A percentile compares a stretch with the other conserved stretches of the same genome.
phyloP scores from a whole-genome alignment of 352 stramenopile genomes.

The Phytophthora fragariaefolia region DNA sequence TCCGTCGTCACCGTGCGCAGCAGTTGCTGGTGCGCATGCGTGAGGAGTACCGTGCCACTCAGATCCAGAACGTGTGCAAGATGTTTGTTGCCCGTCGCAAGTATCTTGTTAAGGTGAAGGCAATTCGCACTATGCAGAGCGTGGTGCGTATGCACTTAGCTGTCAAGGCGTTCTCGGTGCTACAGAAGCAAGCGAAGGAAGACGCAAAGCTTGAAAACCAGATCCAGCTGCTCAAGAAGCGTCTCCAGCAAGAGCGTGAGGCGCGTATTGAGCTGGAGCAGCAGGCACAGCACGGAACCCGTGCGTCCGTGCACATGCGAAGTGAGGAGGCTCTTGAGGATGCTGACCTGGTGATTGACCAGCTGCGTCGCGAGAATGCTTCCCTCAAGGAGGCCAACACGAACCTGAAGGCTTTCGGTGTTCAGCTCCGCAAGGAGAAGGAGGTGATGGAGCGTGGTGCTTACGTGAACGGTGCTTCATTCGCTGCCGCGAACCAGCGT shows the following conservation, averaged over 20 bases:
- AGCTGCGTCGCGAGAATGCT: conserved; percentile 82
- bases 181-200: conserved; percentile 91
- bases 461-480: conserved; percentile 89
- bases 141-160: conserved; percentile 86
- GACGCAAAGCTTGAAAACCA: conserved; percentile 97
- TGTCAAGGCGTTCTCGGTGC: conserved; percentile 70
- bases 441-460: conserved; percentile 89
- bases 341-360: conserved; percentile 85
- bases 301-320: conserved; percentile 80
- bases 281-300: conserved; percentile 62
- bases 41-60: conserved; percentile 70
- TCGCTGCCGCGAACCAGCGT: conserved; percentile 84
- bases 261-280: conserved; percentile 86
- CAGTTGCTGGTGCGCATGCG: conserved; percentile 66
- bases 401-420: conserved; percentile 85
- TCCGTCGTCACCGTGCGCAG: conserved; percentile 68
- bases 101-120: conserved; percentile 74
- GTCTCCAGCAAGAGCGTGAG: conserved; percentile 91
- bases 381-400: conserved; percentile 85
- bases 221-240: conserved; percentile 92
- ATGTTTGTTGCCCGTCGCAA: conserved; percentile 72
- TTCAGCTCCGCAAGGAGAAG: conserved; percentile 89
- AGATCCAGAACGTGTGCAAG: conserved; percentile 89
- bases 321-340: conserved; percentile 82
- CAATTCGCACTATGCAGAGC: conserved; percentile 81